Percentiles rank a stretch among this genome's conserved stretches.
These are phyloP conservation scores for Sporothrix brasiliensis DNA, from an alignment of 2,329 filamentous ascomycete species.

Conservation along the genomic window DNA sequence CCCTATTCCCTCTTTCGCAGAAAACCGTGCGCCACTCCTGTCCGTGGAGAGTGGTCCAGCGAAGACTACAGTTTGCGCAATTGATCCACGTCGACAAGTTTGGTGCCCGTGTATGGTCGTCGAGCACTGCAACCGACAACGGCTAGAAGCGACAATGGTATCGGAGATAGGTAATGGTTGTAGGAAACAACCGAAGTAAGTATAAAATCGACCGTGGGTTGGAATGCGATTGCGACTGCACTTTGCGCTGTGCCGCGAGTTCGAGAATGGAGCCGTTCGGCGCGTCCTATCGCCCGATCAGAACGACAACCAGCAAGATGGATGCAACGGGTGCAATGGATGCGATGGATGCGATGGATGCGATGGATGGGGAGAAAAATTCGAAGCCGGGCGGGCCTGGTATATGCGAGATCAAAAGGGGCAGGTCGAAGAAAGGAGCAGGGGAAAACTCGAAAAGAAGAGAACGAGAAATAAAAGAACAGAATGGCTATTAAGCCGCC, in stretches of 20 bases:
- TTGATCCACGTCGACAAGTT: background rate
- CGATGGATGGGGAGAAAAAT: background rate
- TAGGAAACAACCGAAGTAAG: conserved; percentile 23
- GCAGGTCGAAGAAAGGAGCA: background rate
- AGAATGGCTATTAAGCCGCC: background rate
- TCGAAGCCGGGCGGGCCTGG: background rate
- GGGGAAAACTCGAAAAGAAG: background rate
- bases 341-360: no score
- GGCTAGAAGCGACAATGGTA: conserved; percentile 18
- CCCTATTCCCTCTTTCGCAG: background rate
- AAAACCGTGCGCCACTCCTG: background rate
- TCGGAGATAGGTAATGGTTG: conserved; percentile 19
- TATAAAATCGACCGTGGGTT: background rate
- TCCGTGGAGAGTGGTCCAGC: background rate
- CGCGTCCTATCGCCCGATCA: conserved; percentile 3
- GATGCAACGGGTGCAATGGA: no score
- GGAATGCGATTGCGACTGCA: background rate
- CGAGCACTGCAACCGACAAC: background rate
- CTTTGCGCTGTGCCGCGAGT: background rate
- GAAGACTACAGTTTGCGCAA: background rate
- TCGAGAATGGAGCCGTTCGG: background rate
- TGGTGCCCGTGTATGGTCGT: conserved; percentile 4
- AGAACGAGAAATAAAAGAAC: background rate
- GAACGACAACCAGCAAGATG: background rate
- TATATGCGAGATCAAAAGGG: background rate